These are phyloP conservation scores for Chimonanthus salicifolius DNA, from an alignment of 164 flowering plant species.

Conservation along the genomic window DNA sequence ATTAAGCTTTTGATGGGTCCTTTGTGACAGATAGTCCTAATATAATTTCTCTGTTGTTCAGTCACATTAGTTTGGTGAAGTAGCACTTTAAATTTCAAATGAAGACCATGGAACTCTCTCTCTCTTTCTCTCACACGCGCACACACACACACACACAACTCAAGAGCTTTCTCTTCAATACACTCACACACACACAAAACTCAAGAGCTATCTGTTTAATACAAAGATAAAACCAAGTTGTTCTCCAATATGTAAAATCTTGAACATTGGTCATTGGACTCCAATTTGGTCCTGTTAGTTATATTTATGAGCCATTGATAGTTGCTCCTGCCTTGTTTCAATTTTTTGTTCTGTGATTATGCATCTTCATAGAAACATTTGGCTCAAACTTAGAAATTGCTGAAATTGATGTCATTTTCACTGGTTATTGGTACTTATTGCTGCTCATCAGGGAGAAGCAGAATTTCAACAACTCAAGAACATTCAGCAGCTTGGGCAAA, in stretches of 20 bases:
- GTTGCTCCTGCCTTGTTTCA: not conserved
- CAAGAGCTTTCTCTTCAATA: not conserved
- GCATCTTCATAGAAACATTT: not conserved
- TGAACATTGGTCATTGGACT: not conserved
- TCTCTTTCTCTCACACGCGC: not conserved
- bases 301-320: not conserved
- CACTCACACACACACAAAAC: no score
- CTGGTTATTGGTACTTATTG: not conserved
- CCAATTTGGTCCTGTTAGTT: not conserved
- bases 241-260: not conserved
- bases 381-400: not conserved
- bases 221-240: no score
- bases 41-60: no score
- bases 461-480: conserved; percentile 37
- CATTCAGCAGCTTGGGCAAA: conserved; percentile 42
- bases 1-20: no score
- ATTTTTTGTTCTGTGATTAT: not conserved
- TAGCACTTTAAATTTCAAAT: no score
- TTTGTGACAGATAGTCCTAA: no score
- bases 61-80: no score
- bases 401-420: not conserved
- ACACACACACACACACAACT: not conserved
- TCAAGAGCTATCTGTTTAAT: no score
- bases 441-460: conserved; percentile 38
- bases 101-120: not conserved